Evolutionary conservation across 352 stramenopile genomes (phyloP), one percentile per base, ranked within the genome.

Genomic region (Globisporangium canariense): DNA sequence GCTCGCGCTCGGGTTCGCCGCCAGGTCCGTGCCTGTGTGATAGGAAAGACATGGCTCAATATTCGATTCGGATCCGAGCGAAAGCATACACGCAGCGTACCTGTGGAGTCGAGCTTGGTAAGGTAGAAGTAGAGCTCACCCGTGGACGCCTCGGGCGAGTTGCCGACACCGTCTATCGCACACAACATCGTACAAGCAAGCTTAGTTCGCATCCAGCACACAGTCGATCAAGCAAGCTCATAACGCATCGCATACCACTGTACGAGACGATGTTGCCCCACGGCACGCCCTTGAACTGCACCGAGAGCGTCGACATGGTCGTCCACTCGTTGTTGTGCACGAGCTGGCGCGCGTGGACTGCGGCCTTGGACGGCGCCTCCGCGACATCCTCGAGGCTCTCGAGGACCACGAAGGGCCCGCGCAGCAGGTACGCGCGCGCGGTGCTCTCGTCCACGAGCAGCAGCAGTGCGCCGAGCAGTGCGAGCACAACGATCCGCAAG

Each of bases 81-180:
- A 13, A 25, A 50, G 14, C 18, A 51, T 52, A 45, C 4, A 46
- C 7, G 36, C 49, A n/a, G 30, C 63, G 41, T 68, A 80, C 73
- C 77, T 20, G 76, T 74, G 9, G 53, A 32, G 69, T 90, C 84
- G 72, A 88, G 65, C 18, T 58, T 51, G 20, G 81, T 90, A 25
- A 90, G 65, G 66, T 89, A 93, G 60, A 93, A 90, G 65, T 81
- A 93, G 3, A 93, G 41, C 41, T 86, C 70, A 20, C 81, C 81
- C 14, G 79, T 91, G 1, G 84, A 75, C 5, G 78, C 78, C 14
- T 77, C 62, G 8, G 82, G 69, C 10, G 70, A 59, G 25, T 71
- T 76, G 36, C 79, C 83, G 10, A 88, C 61, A 14, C 81, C 78
- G 60, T 93, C 83, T 92, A 38, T 22, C 10, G 9, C 28, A 20